Evolutionary conservation across 1,284 basidiomycete species (phyloP), one percentile per base, ranked within the genome.

Genomic region (Apiotrichum akiyoshidainum): DNA sequence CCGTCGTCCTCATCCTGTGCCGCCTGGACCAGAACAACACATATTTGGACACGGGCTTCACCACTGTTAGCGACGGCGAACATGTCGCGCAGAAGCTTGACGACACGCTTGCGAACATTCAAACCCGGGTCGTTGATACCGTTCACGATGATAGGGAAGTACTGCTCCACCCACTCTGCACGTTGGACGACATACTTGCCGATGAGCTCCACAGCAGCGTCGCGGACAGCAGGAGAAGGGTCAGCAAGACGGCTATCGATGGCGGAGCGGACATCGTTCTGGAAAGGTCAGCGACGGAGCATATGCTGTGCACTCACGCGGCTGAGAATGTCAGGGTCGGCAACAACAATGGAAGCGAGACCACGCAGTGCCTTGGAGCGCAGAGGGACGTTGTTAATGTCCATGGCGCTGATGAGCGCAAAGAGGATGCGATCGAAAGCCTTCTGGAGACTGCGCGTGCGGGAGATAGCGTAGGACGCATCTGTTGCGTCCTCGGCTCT

Each of bases 171-270:
- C 31, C 96, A 85, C 58, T 87, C 85, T 0, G 91, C 89, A 3
- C 88, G 87, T 58, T 91, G 87, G 31, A 94, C 85, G 77, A 98
- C 87, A 71, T 97, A 96, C 78, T 92, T 95, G 33, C 95, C 93
- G 59, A 99, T 89, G 50, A 99, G 81, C 63, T 96, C 93, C 10
- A 99, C 89, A 7, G 95, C 92, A 7, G 92, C 90, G 75, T 99
- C 96, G 39, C 95, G 87, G 19, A 99, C 96, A 31, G 89, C 88
- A 1, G 94, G 87, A 0, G 94, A 97, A 57, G 84, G 87, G 69
- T 99, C 95, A 4, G 89, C 80, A 19, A 99, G 82, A 69, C 95
- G 89, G 22, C 85, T 86, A 76, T 96, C 92, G 63, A 99, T 92
- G 0, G 89, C 86, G 45, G 85, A 41, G 93, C 90, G 65, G 85